Conservation (phyloP, 2,329 filamentous ascomycete species). For the Aspergillus hiratsukae region DNA sequence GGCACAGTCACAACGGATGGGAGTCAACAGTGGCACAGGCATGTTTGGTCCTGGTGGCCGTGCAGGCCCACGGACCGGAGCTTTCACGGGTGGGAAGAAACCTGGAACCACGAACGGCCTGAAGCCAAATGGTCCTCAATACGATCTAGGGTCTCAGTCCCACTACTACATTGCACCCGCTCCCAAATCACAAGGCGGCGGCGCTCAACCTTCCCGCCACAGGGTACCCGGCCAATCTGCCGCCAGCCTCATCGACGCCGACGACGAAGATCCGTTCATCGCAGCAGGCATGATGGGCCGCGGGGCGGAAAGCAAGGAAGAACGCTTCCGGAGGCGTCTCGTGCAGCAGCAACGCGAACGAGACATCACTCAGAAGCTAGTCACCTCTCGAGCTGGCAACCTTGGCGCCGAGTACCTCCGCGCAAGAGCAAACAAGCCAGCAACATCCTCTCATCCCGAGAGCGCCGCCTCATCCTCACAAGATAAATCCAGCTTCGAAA, state of each 20-base stretch:
- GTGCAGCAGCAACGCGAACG: slow-evolving; percentile 42
- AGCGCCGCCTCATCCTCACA: slow-evolving; percentile 4
- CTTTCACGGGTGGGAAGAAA: slow-evolving; percentile 25
- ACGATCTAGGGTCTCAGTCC: slow-evolving; percentile 39
- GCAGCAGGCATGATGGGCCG: slow-evolving; percentile 36
- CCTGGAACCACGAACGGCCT: slow-evolving; percentile 21
- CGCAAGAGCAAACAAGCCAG: slow-evolving; percentile 23
- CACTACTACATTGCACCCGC: slow-evolving; percentile 43
- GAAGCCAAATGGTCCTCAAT: slow-evolving; percentile 35
- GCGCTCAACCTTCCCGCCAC: slow-evolving; percentile 19
- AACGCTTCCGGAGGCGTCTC: slow-evolving; percentile 40
- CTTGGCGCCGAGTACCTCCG: slow-evolving; percentile 45
- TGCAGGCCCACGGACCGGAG: slow-evolving; percentile 41
- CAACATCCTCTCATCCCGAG: slow-evolving; percentile 10
- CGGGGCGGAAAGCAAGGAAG: slow-evolving; percentile 38
- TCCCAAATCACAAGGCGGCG: slow-evolving; percentile 17
- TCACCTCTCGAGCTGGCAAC: slow-evolving; percentile 27
- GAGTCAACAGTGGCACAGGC: slow-evolving; percentile 68
- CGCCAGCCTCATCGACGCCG: slow-evolving; percentile 39
- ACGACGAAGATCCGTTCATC: slow-evolving; percentile 40
- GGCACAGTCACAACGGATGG: slow-evolving; percentile 64
- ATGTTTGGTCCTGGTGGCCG: slow-evolving; percentile 41
- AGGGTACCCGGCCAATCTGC: slow-evolving; percentile 28
- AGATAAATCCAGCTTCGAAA: slow-evolving; percentile 3
- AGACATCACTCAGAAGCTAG: slow-evolving; percentile 42